phyloP scores from a whole-genome alignment of 2,329 filamentous ascomycete species.

The Botrytis sinoallii region DNA sequence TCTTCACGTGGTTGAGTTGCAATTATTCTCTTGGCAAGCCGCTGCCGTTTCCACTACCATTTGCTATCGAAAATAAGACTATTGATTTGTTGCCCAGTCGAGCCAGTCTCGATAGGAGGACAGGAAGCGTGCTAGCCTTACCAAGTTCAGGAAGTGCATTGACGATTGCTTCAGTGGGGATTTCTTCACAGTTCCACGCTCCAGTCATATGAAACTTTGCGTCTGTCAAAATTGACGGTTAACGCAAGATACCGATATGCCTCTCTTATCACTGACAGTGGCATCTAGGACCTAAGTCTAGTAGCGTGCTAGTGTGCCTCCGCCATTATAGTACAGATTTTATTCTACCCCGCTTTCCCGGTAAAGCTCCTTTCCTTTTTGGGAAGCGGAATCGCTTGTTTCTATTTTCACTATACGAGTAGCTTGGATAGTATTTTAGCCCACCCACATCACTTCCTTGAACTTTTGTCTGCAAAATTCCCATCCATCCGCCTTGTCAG shows the following conservation, averaged over 20 bases:
- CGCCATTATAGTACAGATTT: not conserved
- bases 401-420: not conserved
- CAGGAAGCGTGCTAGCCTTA: not conserved
- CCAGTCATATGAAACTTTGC: not conserved
- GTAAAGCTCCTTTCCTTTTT: not conserved
- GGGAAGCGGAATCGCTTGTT: not conserved
- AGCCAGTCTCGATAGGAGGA: not conserved
- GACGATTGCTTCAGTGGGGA: rapidly evolving
- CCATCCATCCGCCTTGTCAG: not conserved
- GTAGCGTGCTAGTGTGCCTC: not conserved
- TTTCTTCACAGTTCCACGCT: not conserved
- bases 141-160: not conserved
- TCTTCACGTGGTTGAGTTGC: not conserved
- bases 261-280: not conserved
- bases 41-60: not conserved
- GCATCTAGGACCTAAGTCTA: not conserved
- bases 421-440: not conserved
- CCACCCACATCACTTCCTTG: not conserved
- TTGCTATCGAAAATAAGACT: not conserved
- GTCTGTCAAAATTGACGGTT: not conserved
- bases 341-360: not conserved
- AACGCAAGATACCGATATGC: not conserved
- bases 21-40: not conserved
- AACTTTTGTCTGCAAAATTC: not conserved
- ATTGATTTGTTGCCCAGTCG: not conserved